These are phyloP conservation scores for Scheffersomyces insectosa DNA, from an alignment of 1,139 yeast genomes.

Conservation along the genomic window DNA sequence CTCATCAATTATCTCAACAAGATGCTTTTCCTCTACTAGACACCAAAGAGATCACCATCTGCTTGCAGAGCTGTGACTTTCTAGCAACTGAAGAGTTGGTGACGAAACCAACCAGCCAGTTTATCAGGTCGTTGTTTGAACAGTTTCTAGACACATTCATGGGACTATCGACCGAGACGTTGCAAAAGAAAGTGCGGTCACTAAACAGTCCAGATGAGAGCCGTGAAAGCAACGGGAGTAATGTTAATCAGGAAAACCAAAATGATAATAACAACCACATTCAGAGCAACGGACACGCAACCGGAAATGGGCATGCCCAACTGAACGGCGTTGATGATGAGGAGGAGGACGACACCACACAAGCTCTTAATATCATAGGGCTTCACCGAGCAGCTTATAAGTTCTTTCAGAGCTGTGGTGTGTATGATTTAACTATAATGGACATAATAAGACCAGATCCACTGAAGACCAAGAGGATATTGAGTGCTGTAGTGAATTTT, in stretches of 20 bases:
- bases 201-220: background rate
- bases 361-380: conserved; percentile 37
- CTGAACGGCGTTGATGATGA: conserved; percentile 8
- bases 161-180: conserved; percentile 34
- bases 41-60: conserved; percentile 58
- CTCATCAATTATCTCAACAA: conserved; percentile 15
- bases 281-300: background rate
- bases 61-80: conserved; percentile 66
- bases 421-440: conserved; percentile 70
- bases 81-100: conserved; percentile 64
- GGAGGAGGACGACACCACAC: conserved; percentile 34
- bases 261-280: background rate
- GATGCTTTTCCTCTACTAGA: conserved; percentile 69
- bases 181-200: conserved; percentile 8
- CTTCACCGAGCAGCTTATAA: conserved; percentile 60
- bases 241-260: conserved; percentile 1
- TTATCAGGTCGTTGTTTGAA: conserved; percentile 61
- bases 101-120: conserved; percentile 64
- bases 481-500: conserved; percentile 84
- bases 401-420: conserved; percentile 73
- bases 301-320: background rate
- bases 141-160: conserved; percentile 72
- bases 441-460: conserved; percentile 73
- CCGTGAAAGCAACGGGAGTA: conserved; percentile 1
- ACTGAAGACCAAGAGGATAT: conserved; percentile 56